A percentile compares a stretch with the other conserved stretches of the same genome.
These are phyloP conservation scores for Malus fusca DNA, from an alignment of 306 rosid species.

Conservation along the genomic window DNA sequence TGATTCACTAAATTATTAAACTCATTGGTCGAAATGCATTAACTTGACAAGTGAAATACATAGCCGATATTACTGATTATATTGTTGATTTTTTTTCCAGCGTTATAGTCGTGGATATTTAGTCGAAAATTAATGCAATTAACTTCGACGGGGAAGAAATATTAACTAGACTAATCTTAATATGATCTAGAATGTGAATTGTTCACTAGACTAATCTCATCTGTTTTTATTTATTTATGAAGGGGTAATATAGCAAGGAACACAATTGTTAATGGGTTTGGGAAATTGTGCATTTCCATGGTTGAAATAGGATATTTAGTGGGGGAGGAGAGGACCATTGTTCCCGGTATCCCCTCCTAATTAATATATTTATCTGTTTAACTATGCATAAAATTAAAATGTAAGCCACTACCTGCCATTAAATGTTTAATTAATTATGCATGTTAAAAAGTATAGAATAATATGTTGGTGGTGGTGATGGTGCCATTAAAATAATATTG, in stretches of 20 bases:
- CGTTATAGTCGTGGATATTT: neutral
- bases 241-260: neutral
- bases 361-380: neutral
- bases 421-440: neutral
- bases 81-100: too few species aligned
- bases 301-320: neutral
- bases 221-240: neutral
- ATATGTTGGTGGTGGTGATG: neutral
- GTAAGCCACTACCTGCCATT: neutral
- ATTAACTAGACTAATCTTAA: too few species aligned
- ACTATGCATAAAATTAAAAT: neutral
- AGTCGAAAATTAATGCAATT: neutral
- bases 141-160: neutral
- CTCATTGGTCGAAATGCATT: neutral
- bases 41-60: too few species aligned
- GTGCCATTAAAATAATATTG: neutral
- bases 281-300: neutral
- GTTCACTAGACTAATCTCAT: neutral
- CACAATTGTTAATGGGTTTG: neutral
- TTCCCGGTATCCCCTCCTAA: neutral
- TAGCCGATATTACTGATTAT: neutral
- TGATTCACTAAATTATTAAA: neutral
- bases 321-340: neutral
- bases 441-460: neutral
- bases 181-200: neutral